Evolutionary conservation across 2,329 filamentous ascomycete species (phyloP).

Genomic region (Alternaria tenuissima): DNA sequence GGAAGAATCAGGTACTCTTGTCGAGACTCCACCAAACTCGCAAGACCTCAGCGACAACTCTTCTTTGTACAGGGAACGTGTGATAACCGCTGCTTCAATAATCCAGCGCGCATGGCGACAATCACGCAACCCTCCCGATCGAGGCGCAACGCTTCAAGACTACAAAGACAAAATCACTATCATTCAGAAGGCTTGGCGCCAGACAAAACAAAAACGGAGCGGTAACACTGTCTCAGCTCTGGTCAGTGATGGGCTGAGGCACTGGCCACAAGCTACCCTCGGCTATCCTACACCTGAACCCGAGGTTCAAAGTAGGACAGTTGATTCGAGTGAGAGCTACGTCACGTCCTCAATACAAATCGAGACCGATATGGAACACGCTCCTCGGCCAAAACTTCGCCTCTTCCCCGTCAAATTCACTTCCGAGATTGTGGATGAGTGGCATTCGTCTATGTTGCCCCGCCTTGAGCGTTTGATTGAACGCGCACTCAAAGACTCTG

Average conservation of each 20-base stretch:
- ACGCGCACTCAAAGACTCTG: constrained; percentile 74
- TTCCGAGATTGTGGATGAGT: constrained; percentile 71
- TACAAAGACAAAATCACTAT: constrained; percentile 51
- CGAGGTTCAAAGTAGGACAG: constrained; percentile 31
- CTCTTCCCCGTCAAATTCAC: constrained; percentile 62
- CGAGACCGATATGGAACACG: constrained; percentile 39
- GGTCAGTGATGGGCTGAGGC: constrained; percentile 40
- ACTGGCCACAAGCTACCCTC: constrained; percentile 46
- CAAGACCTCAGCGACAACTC: constrained; percentile 38
- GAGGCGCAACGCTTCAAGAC: constrained; percentile 41
- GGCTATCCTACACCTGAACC: constrained; percentile 47
- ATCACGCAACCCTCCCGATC: constrained; percentile 18
- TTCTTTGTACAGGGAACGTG: constrained; percentile 36
- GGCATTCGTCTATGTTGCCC: constrained; percentile 75
- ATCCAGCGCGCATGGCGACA: constrained; percentile 51
- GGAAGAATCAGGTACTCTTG: constrained; percentile 39
- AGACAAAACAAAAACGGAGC: constrained; percentile 41
- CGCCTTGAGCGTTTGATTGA: constrained; percentile 76
- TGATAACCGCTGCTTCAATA: constrained; percentile 41
- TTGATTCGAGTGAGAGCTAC: constrained; percentile 29
- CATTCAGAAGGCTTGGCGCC: constrained; percentile 50
- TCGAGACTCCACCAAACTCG: constrained; percentile 39
- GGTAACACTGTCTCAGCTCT: constrained; percentile 44
- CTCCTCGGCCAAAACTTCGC: constrained; percentile 46
- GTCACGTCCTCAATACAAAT: constrained; percentile 47